Base-by-base conservation (phyloP, 495 filamentous ascomycete species). In the Viridothelium virens region DNA sequence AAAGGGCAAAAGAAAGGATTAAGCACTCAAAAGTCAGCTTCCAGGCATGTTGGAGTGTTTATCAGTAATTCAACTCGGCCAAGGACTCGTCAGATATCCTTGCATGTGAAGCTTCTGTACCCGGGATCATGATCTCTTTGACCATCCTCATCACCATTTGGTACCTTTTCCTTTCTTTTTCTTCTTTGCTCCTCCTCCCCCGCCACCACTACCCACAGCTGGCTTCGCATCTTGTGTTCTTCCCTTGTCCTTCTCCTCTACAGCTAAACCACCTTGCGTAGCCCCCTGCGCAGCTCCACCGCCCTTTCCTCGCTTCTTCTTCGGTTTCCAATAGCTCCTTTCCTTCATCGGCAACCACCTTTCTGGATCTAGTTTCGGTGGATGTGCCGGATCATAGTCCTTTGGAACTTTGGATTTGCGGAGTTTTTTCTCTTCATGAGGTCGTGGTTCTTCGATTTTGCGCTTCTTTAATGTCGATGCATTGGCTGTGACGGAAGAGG, bases 281-380 rank as follows among this genome's bases (percentile, higher is more conserved):
- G 50, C 67, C 10, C 69, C 69, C 36, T 70, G 53, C 48, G 85
- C 76, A 44, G 92, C 25, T 25, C 25, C 92, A 69, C 94, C 94
- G 11, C 90, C 90, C 81, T 96, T 97, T 75, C 86, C 88, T 11
- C 92, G 91, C 78, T 95, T 96, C 16, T 91, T 91, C 78, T 93
- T 95, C 14, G 92, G 92, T 62, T 88, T 79, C 77, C 96, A 99
- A 53, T 84, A 87, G 68, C 89, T 95, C 16, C 94, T 83, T 72
- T 99, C 94, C 61, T 87, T 83, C 65, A 97, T 78, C 33, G 94
- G 93, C 66, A 97, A 76, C 94, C 94, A 99, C 61, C 94, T 79
- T 77, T 99, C 95, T 1, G 90, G 87, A 72, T 97, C 94, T 5
- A 89, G 80, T 14, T 59, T 59, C 34, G 70, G 70, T 56, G 83